These are phyloP conservation scores for Globisporangium ultimum DNA, from an alignment of 352 stramenopile genomes.

Conservation along the genomic window DNA sequence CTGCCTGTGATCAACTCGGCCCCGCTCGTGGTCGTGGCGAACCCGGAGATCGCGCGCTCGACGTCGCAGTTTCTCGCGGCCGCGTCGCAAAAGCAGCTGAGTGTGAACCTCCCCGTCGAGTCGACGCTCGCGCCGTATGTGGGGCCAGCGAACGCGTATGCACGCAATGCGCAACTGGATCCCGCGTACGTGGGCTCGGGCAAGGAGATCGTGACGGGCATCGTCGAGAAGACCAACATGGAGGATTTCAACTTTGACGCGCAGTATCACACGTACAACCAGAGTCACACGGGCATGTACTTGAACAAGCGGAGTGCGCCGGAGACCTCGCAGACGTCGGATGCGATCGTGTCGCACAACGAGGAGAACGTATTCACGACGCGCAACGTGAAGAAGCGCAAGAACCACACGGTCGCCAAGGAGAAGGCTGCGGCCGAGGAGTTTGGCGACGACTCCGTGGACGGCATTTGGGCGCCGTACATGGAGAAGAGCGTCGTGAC, in stretches of 20 bases:
- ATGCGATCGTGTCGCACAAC: slow-evolving; percentile 20
- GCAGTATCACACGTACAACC: slow-evolving; percentile 80
- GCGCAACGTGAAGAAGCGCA: slow-evolving; percentile 37
- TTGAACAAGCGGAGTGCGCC: slow-evolving; percentile 8
- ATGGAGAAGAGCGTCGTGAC: slow-evolving; percentile 44
- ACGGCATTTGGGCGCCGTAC: slow-evolving; percentile 68
- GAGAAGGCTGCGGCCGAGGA: slow-evolving; percentile 33
- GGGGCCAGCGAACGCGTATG: slow-evolving; percentile 31
- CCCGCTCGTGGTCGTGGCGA: slow-evolving; percentile 29
- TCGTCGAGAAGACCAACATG: slow-evolving; percentile 67
- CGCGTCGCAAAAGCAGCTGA: slow-evolving; percentile 37
- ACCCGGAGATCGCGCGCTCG: slow-evolving; percentile 23
- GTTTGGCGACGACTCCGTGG: slow-evolving; percentile 35
- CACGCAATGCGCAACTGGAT: slow-evolving; percentile 14
- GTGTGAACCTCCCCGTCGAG: slow-evolving; percentile 64
- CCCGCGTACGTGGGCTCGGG: slow-evolving; percentile 43
- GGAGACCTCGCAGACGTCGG: neutral
- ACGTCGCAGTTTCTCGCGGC: slow-evolving; percentile 35
- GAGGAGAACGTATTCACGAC: slow-evolving; percentile 38
- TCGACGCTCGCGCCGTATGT: slow-evolving; percentile 54
- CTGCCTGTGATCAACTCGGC: slow-evolving; percentile 57
- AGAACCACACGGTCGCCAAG: slow-evolving; percentile 30
- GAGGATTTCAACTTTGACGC: slow-evolving; percentile 80
- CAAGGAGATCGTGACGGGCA: slow-evolving; percentile 73
- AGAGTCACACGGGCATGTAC: slow-evolving; percentile 27